Conservation (phyloP, 495 filamentous ascomycete species). For the Acidomyces sp. region DNA sequence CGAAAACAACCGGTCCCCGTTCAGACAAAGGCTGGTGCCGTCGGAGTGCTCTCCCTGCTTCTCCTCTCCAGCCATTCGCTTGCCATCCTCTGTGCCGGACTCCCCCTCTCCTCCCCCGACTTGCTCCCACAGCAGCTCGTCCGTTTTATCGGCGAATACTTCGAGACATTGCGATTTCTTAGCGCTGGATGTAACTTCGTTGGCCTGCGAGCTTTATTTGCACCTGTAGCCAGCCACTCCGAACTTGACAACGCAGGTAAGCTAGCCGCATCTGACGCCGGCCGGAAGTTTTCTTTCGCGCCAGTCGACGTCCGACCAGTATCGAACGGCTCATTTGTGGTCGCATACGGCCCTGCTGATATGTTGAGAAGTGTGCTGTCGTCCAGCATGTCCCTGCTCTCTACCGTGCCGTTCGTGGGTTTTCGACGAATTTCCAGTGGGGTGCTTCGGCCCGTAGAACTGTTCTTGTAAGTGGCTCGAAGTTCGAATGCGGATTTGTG, state of each 20-base stretch:
- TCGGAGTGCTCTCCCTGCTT: constrained; percentile 11
- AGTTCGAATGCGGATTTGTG: constrained; percentile 25
- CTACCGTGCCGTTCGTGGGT: background rate
- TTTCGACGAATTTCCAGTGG: constrained; percentile 13
- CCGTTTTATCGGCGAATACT: constrained; percentile 4
- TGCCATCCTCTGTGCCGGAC: constrained; percentile 25
- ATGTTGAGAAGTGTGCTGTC: constrained; percentile 19
- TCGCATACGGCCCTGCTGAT: constrained; percentile 17
- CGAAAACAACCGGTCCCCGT: background rate
- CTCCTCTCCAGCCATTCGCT: constrained; percentile 23
- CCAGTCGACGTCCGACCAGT: background rate
- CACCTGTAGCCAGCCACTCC: constrained; percentile 15
- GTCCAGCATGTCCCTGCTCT: constrained; percentile 11
- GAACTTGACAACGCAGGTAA: constrained; percentile 14
- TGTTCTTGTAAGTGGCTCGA: constrained; percentile 18
- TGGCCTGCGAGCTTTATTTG: constrained; percentile 3
- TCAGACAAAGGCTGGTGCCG: constrained; percentile 21
- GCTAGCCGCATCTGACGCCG: background rate
- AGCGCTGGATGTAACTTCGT: constrained; percentile 6
- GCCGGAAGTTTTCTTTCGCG: constrained; percentile 14
- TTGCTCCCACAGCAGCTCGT: background rate
- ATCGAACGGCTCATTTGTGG: background rate
- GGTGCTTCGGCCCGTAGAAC: constrained; percentile 2
- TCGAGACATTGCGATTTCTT: constrained; percentile 2
- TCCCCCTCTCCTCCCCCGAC: constrained; percentile 9